Percentiles rank a stretch among this genome's conserved stretches.
phyloP scores from a whole-genome alignment of 371 early-diverging fungal species.

The Actinomucor elegans region DNA sequence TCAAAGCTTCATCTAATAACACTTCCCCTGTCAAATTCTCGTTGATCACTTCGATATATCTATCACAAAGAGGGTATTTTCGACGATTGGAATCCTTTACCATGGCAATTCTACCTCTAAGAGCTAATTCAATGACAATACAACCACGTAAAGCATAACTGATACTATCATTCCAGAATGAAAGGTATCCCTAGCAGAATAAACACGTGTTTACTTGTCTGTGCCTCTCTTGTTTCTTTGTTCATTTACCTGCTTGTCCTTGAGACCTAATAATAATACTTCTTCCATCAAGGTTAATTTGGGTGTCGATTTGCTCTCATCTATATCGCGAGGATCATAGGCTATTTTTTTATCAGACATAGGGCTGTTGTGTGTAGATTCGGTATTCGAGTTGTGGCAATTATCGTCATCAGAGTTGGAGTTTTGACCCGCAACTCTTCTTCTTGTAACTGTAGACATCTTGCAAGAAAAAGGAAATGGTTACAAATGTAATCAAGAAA shows the following conservation, averaged over 20 bases:
- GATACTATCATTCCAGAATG: slow-evolving; percentile 98
- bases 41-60: slow-evolving; percentile 83
- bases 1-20: slow-evolving; percentile 92
- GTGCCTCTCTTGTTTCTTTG: no score
- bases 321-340: slow-evolving; percentile 52
- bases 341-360: slow-evolving; percentile 42
- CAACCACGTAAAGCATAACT: slow-evolving; percentile 94
- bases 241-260: slow-evolving; percentile 92
- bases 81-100: slow-evolving; percentile 83
- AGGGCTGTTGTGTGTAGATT: slow-evolving; percentile 10
- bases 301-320: slow-evolving; percentile 67
- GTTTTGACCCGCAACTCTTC: slow-evolving; percentile 37
- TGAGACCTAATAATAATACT: slow-evolving; percentile 88
- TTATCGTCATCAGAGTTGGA: slow-evolving; percentile 29
- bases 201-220: slow-evolving; percentile 12
- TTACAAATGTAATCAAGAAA: no score
- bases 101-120: slow-evolving; percentile 86
- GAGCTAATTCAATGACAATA: slow-evolving; percentile 93
- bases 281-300: slow-evolving; percentile 93
- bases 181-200: slow-evolving; percentile 79
- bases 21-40: slow-evolving; percentile 89
- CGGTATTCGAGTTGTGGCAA: slow-evolving; percentile 3
- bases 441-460: slow-evolving; percentile 47
- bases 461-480: no score
- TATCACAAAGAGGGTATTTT: slow-evolving; percentile 75